Percentiles rank a stretch among this genome's conserved stretches.
Conservation (phyloP, 805 yeast genomes). For the Ogataea degrootiae region DNA sequence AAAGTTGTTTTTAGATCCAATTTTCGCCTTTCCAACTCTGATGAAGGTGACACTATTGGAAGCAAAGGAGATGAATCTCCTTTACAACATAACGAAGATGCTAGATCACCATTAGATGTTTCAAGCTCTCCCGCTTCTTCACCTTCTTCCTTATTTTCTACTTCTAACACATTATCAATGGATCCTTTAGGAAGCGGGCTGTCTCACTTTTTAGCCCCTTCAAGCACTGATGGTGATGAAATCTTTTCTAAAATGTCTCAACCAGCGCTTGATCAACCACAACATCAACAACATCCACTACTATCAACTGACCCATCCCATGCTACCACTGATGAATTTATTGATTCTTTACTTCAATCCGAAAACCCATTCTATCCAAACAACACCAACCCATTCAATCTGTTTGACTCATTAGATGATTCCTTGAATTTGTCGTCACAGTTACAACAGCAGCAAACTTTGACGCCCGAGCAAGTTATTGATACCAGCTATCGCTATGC, state of each 20-base stretch:
- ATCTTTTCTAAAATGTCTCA: too few relatives aligned
- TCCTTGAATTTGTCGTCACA: conserved; percentile 1
- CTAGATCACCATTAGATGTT: not conserved
- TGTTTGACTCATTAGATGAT: conserved; percentile 14
- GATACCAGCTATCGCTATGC: conserved; percentile 11
- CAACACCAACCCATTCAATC: conserved; percentile 5
- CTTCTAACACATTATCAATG: not conserved
- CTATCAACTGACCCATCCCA: too few relatives aligned
- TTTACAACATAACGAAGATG: not conserved
- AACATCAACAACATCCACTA: not conserved
- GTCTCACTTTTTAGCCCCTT: too few relatives aligned
- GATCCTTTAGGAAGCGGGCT: not conserved
- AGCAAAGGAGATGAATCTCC: too few relatives aligned
- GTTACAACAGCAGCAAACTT: not conserved
- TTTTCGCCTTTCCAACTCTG: not conserved
- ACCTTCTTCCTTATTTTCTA: not conserved
- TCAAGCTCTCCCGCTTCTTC: not conserved
- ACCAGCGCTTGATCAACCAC: not conserved
- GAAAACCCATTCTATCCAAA: too few relatives aligned
- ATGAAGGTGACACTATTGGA: too few relatives aligned
- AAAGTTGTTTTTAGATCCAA: not conserved
- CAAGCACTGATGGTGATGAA: not conserved
- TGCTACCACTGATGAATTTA: too few relatives aligned
- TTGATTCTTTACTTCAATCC: too few relatives aligned
- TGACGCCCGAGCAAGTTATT: not conserved